Base-by-base conservation (phyloP, 2,329 filamentous ascomycete genomes). In the Penicillium sp. region DNA sequence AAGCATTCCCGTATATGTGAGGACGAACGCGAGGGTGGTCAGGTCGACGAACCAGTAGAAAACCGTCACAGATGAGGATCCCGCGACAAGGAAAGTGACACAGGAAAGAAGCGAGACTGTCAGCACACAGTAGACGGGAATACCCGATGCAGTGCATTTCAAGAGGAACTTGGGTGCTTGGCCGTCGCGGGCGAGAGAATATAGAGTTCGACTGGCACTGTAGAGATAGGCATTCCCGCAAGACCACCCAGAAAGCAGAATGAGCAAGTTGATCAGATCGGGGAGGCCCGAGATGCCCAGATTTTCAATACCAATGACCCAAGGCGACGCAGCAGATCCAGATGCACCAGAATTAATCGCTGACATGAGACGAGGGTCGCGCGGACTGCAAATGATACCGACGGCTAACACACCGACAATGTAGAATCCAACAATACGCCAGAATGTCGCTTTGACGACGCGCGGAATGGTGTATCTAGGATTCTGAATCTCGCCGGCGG, bases 391-490 rank as follows among this genome's bases (percentile, higher is more conserved):
- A 42, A 89, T 70, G 49, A 89, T 84, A 6, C 86, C 85, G 2
- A 89, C 84, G 13, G 80, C 82, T 1, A 92, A 76, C 0, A 86
- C 83, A 0, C 88, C 87, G 4, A 89, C 78, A n/a, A 89, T 81
- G 70, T 90, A 90, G 69, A 91, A 91, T 8, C 81, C 76, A 0
- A 86, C 85, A 26, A 92, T 76, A n/a, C 88, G 85, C 71, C 87
- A 90, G 69, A 90, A 90, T 1, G 90, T 87, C 57, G 85, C 83
- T 52, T 88, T 88, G 68, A 85, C 89, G 1, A 88, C 88, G 21
- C 82, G 83, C 0, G 87, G 88, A 70, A 92, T 85, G 18, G 85
- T 81, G n/a, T 73, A 73, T 6, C 86, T 81, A 0, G 87, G 86
- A 60, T 88, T 86, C 61, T 87, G 81, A 6, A 86, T 83, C 65